Conservation (phyloP, 129 eudicot species). For the carrot (Daucus carota) region DH1_v3.0 NC_030384.2:30468501-30469000, state of each 20-base stretch:
- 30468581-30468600: slow-evolving; percentile 44
- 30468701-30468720: slow-evolving; percentile 42
- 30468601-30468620: slow-evolving; percentile 31
- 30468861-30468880: slow-evolving; percentile 55
- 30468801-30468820: slow-evolving; percentile 43
- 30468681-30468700: slow-evolving; percentile 53
- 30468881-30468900: slow-evolving; percentile 53
- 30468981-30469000: slow-evolving; percentile 14
- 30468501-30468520: slow-evolving; percentile 42
- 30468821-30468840: slow-evolving; percentile 47
- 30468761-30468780: slow-evolving; percentile 63
- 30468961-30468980: slow-evolving; percentile 16
- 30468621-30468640: slow-evolving; percentile 38
- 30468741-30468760: slow-evolving; percentile 71
- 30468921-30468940: slow-evolving; percentile 35
- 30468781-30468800: slow-evolving; percentile 48
- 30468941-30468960: slow-evolving; percentile 62
- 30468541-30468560: slow-evolving; percentile 52
- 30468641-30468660: slow-evolving; percentile 72
- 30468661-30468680: slow-evolving; percentile 56
- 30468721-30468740: slow-evolving; percentile 56
- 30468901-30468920: slow-evolving; percentile 37
- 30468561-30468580: slow-evolving; percentile 61
- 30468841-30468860: slow-evolving; percentile 58
- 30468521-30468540: slow-evolving; percentile 51